Conservation (phyloP, 495 filamentous ascomycete genomes). For the Elasticomyces elasticus region DNA sequence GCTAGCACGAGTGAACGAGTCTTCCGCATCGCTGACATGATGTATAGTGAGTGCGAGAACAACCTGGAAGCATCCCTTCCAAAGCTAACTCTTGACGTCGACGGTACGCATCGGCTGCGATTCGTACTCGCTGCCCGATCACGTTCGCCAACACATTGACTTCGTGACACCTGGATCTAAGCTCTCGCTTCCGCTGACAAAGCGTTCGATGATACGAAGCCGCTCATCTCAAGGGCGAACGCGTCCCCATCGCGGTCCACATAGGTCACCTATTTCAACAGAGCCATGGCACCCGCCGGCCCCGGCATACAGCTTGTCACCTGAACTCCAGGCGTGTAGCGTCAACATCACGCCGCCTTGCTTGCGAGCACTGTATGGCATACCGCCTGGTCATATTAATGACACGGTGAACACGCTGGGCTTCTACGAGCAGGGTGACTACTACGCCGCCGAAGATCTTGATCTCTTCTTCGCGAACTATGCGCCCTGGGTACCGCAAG, state of each 20-base stretch:
- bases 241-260: too few species aligned
- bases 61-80: too few species aligned
- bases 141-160: constrained; percentile 13
- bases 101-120: constrained; percentile 12
- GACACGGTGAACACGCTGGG: constrained; percentile 12
- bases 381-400: constrained; percentile 10
- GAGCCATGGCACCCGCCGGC: constrained; percentile 10
- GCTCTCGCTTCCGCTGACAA: background rate
- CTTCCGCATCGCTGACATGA: too few species aligned
- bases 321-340: constrained; percentile 14
- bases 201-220: background rate
- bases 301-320: background rate
- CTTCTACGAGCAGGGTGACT: constrained; percentile 6
- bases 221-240: too few species aligned
- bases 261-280: too few species aligned
- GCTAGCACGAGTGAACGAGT: too few species aligned
- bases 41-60: too few species aligned
- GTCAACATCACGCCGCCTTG: constrained; percentile 18
- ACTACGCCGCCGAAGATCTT: constrained; percentile 3
- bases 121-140: constrained; percentile 12
- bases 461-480: constrained; percentile 12
- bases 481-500: constrained; percentile 15
- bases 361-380: constrained; percentile 16
- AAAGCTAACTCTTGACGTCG: too few species aligned
- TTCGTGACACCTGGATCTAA: constrained; percentile 16